A percentile compares a stretch with the other conserved stretches of the same genome.
Evolutionary conservation across 1,284 basidiomycete species (phyloP).

Genomic region (Exobasidium cylindrosporum): DNA sequence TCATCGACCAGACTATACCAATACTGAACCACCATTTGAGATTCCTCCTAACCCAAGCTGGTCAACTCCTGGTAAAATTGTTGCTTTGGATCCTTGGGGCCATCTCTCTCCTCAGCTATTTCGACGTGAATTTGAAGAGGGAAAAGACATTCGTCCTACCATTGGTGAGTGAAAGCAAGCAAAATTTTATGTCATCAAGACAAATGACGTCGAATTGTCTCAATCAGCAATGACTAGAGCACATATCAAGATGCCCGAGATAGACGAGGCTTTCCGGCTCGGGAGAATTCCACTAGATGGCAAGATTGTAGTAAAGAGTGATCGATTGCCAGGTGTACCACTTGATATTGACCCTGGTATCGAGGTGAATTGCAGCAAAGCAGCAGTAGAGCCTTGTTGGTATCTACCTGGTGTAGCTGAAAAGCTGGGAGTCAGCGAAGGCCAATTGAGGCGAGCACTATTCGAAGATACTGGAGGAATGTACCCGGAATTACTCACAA

Average conservation of each 20-base stretch:
- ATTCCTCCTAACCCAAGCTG: constrained; percentile 79
- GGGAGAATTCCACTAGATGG: constrained; percentile 78
- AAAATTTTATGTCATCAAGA: no score
- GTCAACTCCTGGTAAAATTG: constrained; percentile 79
- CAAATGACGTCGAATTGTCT: neutral
- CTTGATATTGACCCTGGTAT: constrained; percentile 67
- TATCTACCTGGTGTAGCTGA: constrained; percentile 74
- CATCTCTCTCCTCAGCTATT: constrained; percentile 81
- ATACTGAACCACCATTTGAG: constrained; percentile 82
- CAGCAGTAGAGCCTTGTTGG: constrained; percentile 70
- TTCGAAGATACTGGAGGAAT: constrained; percentile 92
- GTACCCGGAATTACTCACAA: constrained; percentile 92
- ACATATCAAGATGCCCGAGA: constrained; percentile 82
- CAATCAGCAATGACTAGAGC: constrained; percentile 70
- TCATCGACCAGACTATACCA: constrained; percentile 62
- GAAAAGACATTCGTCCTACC: constrained; percentile 44
- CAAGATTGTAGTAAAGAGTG: constrained; percentile 62
- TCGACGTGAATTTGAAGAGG: constrained; percentile 57
- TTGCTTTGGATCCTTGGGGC: constrained; percentile 91
- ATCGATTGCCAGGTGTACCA: constrained; percentile 32
- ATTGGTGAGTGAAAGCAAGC: constrained; percentile 5
- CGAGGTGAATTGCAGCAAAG: constrained; percentile 79
- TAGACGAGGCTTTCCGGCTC: constrained; percentile 72
- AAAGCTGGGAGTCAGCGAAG: constrained; percentile 64
- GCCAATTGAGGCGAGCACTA: constrained; percentile 75